These are phyloP conservation scores for Phytophthora sp. DNA, from an alignment of 352 stramenopile species.

Conservation along the genomic window DNA sequence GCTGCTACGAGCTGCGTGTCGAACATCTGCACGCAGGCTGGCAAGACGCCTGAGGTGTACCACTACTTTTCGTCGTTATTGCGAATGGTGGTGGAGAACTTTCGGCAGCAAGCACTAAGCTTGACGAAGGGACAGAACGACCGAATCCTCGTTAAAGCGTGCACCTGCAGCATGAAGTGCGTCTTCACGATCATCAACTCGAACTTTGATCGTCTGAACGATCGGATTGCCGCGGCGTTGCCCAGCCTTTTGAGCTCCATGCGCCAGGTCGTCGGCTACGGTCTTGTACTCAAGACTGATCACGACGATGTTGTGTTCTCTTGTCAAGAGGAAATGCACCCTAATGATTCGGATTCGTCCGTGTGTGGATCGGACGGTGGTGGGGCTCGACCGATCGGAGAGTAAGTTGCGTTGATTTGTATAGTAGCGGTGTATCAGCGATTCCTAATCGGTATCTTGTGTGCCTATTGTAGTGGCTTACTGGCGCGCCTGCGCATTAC, in stretches of 20 bases:
- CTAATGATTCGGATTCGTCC: conserved; percentile 78
- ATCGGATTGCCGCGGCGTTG: conserved; percentile 64
- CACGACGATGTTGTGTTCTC: conserved; percentile 62
- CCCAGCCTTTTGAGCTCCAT: conserved; percentile 77
- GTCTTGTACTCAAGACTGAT: conserved; percentile 56
- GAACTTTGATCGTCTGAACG: conserved; percentile 60
- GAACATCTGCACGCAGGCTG: conserved; percentile 72
- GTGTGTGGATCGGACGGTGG: conserved; percentile 68
- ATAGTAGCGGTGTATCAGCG: background rate
- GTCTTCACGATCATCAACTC: conserved; percentile 83
- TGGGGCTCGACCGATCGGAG: conserved; percentile 40
- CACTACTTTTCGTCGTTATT: conserved; percentile 76
- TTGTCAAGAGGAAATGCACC: conserved; percentile 60
- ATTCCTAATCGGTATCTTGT: conserved; percentile 3
- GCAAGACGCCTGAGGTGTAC: conserved; percentile 75
- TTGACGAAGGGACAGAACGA: conserved; percentile 70
- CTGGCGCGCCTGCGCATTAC: conserved; percentile 75
- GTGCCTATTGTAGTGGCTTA: conserved; percentile 49
- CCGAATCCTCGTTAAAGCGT: conserved; percentile 83
- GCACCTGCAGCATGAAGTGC: conserved; percentile 88
- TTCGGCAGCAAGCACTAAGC: conserved; percentile 76
- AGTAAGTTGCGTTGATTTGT: conserved; percentile 44
- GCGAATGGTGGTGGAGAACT: conserved; percentile 87
- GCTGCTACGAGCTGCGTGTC: conserved; percentile 86
- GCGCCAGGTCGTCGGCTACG: conserved; percentile 80